Evolutionary conservation across 2,329 filamentous ascomycete genomes (phyloP).

Genomic region (Xylaria multiplex): DNA sequence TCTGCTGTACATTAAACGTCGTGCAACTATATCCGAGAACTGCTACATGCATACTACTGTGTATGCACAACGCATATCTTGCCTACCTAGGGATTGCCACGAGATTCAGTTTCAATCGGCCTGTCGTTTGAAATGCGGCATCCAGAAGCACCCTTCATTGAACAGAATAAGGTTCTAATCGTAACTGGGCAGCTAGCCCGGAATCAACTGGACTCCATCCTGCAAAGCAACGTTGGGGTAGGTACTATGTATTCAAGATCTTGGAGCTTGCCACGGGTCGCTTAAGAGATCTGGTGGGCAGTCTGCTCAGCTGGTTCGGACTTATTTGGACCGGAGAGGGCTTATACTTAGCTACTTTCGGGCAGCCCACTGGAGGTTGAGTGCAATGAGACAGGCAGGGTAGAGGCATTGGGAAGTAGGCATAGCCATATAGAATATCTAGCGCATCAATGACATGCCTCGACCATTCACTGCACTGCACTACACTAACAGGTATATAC

Average conservation of each 20-base stretch:
- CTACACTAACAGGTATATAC: too few species aligned
- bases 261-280: background rate
- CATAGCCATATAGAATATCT: too few species aligned
- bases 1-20: slow-evolving; percentile 9
- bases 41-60: background rate
- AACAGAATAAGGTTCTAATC: background rate
- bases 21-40: background rate
- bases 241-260: slow-evolving; percentile 6
- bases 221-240: background rate
- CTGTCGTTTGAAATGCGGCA: background rate
- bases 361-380: background rate
- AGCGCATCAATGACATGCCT: too few species aligned
- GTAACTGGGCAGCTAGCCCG: background rate
- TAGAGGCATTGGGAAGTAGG: too few species aligned
- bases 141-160: background rate
- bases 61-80: background rate
- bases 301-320: background rate
- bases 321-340: too few species aligned
- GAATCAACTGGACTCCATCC: background rate
- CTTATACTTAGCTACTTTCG: background rate
- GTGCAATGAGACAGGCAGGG: background rate
- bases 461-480: too few species aligned
- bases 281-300: background rate
- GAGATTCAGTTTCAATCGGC: background rate
- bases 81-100: background rate